Conservation (phyloP, 2,329 filamentous ascomycete genomes). For the Penicillium sp. region DNA sequence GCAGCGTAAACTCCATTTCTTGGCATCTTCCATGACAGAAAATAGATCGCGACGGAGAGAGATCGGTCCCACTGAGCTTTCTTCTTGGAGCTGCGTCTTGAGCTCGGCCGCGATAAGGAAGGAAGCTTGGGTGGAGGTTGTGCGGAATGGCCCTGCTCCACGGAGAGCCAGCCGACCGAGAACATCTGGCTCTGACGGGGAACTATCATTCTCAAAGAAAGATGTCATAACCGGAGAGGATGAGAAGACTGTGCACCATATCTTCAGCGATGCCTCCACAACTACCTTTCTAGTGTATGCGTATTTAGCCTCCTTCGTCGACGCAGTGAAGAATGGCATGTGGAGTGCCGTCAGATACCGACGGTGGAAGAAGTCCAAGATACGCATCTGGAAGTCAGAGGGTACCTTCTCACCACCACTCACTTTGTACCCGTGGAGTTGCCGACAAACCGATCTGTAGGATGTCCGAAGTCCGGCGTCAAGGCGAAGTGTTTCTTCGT, state of each 20-base stretch:
- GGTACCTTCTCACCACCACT: not conserved
- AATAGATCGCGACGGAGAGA: constrained; percentile 33
- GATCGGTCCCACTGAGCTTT: constrained; percentile 30
- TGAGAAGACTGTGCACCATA: constrained; percentile 50
- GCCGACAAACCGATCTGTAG: constrained; percentile 49
- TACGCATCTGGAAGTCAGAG: constrained; percentile 5
- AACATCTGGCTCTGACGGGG: constrained; percentile 21
- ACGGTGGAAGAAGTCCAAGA: constrained; percentile 34
- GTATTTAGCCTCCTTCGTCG: constrained; percentile 28
- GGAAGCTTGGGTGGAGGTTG: constrained; percentile 20
- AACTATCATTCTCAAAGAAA: not conserved
- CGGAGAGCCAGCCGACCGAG: constrained; percentile 46
- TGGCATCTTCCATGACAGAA: constrained; percentile 45
- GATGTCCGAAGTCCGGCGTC: constrained; percentile 51
- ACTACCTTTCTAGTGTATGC: constrained; percentile 57
- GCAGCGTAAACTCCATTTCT: constrained; percentile 44
- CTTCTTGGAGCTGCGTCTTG: constrained; percentile 32
- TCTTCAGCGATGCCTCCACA: constrained; percentile 54
- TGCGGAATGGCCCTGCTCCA: constrained; percentile 38
- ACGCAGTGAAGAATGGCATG: constrained; percentile 29
- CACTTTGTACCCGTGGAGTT: constrained; percentile 18
- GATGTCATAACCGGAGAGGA: constrained; percentile 14
- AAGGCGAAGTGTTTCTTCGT: constrained; percentile 30
- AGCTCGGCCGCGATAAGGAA: constrained; percentile 32
- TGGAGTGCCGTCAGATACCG: constrained; percentile 36